These are phyloP conservation scores for Blastobotrys muscicola DNA, from an alignment of 805 yeast species.

Conservation along the genomic window DNA sequence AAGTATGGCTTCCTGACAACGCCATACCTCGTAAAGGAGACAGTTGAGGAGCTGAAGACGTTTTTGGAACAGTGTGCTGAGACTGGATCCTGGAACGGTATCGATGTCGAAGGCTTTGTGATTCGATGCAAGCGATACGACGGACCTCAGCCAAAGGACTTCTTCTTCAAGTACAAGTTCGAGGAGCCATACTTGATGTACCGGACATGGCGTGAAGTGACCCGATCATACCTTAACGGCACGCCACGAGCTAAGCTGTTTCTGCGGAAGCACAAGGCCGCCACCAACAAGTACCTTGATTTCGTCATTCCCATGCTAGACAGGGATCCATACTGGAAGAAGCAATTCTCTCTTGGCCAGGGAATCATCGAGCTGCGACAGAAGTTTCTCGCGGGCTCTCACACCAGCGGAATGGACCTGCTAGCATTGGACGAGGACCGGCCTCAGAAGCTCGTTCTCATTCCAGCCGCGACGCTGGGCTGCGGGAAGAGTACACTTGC, in stretches of 20 bases:
- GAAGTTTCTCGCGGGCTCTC: conserved; percentile 44
- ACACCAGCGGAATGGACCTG: conserved; percentile 52
- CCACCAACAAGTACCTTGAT: conserved; percentile 46
- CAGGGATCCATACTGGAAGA: conserved; percentile 36
- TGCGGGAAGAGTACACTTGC: conserved; percentile 90
- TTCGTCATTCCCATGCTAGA: conserved; percentile 53
- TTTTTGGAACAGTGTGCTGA: conserved; percentile 49
- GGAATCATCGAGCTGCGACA: conserved; percentile 73
- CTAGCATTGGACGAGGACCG: conserved; percentile 27
- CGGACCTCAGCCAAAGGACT: conserved; percentile 31
- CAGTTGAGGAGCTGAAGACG: conserved; percentile 34
- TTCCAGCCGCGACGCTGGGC: conserved; percentile 86
- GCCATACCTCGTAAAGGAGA: conserved; percentile 34
- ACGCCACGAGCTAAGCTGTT: conserved; percentile 15
- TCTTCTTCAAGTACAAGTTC: conserved; percentile 86
- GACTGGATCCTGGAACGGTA: conserved; percentile 60
- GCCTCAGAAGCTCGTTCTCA: conserved; percentile 40
- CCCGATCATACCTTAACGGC: conserved; percentile 44
- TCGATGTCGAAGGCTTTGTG: conserved; percentile 90
- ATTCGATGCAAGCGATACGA: conserved; percentile 45
- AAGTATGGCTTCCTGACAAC: conserved; percentile 64
- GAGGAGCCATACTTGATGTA: conserved; percentile 91
- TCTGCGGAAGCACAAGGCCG: conserved; percentile 19
- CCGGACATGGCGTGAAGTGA: conserved; percentile 82
- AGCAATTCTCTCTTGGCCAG: conserved; percentile 42